Evolutionary conservation across 2,329 filamentous ascomycete species (phyloP).

Genomic region (Dothistroma pini): DNA sequence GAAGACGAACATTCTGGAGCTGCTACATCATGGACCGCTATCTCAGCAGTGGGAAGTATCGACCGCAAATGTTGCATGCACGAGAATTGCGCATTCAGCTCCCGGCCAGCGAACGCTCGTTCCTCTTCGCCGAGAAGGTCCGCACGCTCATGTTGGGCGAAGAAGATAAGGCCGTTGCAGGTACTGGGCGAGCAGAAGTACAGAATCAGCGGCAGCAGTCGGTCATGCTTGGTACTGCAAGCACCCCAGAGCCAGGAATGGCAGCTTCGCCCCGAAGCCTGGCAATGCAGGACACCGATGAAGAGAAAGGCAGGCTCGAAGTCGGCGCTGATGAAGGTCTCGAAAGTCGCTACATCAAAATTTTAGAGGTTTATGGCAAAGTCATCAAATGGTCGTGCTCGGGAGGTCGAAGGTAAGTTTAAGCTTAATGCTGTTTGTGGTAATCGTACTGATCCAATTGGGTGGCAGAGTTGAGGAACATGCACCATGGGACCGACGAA

Average conservation of each 20-base stretch:
- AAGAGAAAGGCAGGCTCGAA: constrained; percentile 51
- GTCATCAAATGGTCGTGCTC: constrained; percentile 57
- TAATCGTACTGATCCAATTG: constrained; percentile 4
- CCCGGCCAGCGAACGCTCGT: constrained; percentile 63
- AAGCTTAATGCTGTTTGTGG: background rate
- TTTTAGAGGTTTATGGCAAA: constrained; percentile 54
- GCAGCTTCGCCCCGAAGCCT: constrained; percentile 19
- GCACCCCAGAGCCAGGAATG: constrained; percentile 20
- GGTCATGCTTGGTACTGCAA: constrained; percentile 28
- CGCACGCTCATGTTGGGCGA: constrained; percentile 50
- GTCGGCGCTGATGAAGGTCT: constrained; percentile 48
- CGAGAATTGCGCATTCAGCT: constrained; percentile 62
- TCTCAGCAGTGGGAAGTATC: constrained; percentile 60
- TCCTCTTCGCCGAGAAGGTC: constrained; percentile 59
- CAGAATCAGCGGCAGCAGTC: constrained; percentile 48
- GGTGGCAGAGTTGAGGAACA: constrained; percentile 44
- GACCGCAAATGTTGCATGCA: constrained; percentile 57
- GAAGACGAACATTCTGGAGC: constrained; percentile 69
- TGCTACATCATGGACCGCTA: constrained; percentile 70
- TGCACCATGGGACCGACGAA: constrained; percentile 58
- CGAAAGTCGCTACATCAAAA: constrained; percentile 51
- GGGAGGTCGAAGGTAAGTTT: constrained; percentile 51
- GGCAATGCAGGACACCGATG: constrained; percentile 25
- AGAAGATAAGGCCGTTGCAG: constrained; percentile 37
- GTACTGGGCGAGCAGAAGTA: constrained; percentile 37